These are phyloP conservation scores for Microsporum canis DNA, from an alignment of 2,329 filamentous ascomycete species.

Conservation along the genomic window DNA sequence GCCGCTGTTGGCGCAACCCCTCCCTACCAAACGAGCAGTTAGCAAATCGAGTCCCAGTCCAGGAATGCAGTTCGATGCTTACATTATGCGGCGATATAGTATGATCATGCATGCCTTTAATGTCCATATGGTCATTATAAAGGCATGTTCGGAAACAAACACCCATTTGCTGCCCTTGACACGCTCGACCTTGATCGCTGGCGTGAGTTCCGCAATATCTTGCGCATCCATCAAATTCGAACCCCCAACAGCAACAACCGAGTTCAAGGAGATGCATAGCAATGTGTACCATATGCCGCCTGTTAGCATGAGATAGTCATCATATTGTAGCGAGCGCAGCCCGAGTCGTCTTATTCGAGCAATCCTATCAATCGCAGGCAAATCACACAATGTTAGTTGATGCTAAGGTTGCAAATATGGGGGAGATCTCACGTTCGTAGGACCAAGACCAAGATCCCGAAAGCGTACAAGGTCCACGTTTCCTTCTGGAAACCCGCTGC, in stretches of 20 bases:
- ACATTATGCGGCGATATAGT: slow-evolving; percentile 43
- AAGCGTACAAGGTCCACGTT: slow-evolving; percentile 28
- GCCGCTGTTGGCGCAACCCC: slow-evolving; percentile 26
- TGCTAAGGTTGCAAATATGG: not conserved
- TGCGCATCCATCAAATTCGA: slow-evolving; percentile 49
- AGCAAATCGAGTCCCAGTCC: not conserved
- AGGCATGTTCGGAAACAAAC: slow-evolving; percentile 50
- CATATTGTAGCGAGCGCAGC: slow-evolving; percentile 40
- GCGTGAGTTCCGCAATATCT: slow-evolving; percentile 37
- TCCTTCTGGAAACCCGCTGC: slow-evolving; percentile 23
- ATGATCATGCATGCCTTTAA: slow-evolving; percentile 45
- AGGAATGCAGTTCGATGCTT: slow-evolving; percentile 9
- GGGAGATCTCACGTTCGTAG: not conserved
- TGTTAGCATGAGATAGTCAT: slow-evolving; percentile 47
- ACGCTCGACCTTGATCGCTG: slow-evolving; percentile 33
- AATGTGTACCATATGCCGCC: slow-evolving; percentile 46
- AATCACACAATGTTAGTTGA: not conserved
- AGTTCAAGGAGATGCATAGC: slow-evolving; percentile 44
- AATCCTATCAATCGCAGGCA: slow-evolving; percentile 17
- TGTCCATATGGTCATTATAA: slow-evolving; percentile 45
- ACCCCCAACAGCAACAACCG: slow-evolving; percentile 43
- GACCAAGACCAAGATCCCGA: slow-evolving; percentile 21
- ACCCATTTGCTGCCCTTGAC: slow-evolving; percentile 50
- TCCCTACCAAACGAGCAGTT: slow-evolving; percentile 15
- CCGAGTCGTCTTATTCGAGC: slow-evolving; percentile 35